These are phyloP conservation scores for Pichiaceae sp. DNA, from an alignment of 1,139 yeast species.

Conservation along the genomic window DNA sequence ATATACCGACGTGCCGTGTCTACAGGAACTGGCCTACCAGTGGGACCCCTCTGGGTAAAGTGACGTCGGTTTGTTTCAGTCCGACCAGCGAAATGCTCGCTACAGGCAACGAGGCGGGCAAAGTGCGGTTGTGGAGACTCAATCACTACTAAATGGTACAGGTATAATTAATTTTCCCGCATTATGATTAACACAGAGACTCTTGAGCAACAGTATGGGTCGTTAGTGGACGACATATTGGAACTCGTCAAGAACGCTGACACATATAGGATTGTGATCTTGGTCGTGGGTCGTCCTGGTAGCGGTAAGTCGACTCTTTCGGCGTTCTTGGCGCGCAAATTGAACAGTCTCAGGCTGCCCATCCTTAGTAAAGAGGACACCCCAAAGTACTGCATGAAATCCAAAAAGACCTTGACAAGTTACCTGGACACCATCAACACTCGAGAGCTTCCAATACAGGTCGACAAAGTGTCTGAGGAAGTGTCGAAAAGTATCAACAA, in stretches of 20 bases:
- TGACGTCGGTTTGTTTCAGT: slow-evolving; percentile 74
- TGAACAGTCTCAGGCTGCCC: slow-evolving; percentile 31
- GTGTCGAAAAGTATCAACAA: background rate
- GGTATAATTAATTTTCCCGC: background rate
- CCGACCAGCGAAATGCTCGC: slow-evolving; percentile 80
- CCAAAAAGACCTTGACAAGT: background rate
- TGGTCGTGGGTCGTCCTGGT: slow-evolving; percentile 74
- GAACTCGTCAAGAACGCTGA: slow-evolving; percentile 21
- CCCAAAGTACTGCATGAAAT: background rate
- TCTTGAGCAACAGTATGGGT: background rate
- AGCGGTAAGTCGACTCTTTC: slow-evolving; percentile 76
- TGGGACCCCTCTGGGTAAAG: slow-evolving; percentile 91
- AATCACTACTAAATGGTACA: slow-evolving; percentile 62
- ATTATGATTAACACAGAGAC: background rate
- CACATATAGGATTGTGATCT: slow-evolving; percentile 41
- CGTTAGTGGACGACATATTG: slow-evolving; percentile 3
- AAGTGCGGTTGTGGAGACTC: slow-evolving; percentile 81
- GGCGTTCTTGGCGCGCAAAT: slow-evolving; percentile 28
- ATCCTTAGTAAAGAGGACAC: slow-evolving; percentile 39
- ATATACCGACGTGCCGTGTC: slow-evolving; percentile 79
- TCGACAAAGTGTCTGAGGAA: background rate
- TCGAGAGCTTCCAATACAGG: background rate
- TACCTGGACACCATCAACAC: background rate
- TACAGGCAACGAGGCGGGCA: slow-evolving; percentile 86
- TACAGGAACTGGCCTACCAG: slow-evolving; percentile 97